phyloP scores from a whole-genome alignment of 2,329 filamentous ascomycete species.

The Fusarium dlaminii region DNA sequence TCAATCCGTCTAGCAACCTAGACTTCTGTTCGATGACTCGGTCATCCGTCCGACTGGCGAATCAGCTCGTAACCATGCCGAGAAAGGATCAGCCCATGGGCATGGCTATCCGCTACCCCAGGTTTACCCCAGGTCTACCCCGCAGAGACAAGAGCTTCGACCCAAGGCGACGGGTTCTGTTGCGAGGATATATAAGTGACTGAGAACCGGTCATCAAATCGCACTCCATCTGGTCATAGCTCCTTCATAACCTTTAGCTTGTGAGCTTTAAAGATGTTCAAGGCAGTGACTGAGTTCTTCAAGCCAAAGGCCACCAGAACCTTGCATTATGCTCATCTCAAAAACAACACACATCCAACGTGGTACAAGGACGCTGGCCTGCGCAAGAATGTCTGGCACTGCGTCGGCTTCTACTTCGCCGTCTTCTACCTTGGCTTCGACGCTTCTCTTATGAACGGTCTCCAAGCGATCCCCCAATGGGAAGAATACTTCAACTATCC shows the following conservation, averaged over 20 bases:
- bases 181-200: neutral
- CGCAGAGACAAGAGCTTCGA: neutral
- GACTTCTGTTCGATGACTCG: neutral
- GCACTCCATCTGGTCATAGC: neutral
- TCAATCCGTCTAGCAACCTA: neutral
- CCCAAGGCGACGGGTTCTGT: no score
- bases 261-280: neutral
- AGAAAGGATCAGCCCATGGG: neutral
- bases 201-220: neutral
- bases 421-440: slow-evolving; percentile 28
- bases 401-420: slow-evolving; percentile 25
- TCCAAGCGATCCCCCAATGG: slow-evolving; percentile 26
- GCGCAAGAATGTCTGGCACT: slow-evolving; percentile 26
- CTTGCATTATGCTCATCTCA: slow-evolving; percentile 18
- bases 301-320: slow-evolving; percentile 23
- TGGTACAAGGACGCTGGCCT: slow-evolving; percentile 27
- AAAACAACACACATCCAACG: slow-evolving; percentile 24
- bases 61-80: neutral
- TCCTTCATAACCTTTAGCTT: no score
- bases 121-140: slow-evolving; percentile 22
- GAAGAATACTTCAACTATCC: slow-evolving; percentile 28
- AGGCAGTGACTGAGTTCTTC: slow-evolving; percentile 4
- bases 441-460: slow-evolving; percentile 9
- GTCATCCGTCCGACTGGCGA: neutral
- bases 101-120: slow-evolving; percentile 8